Conservation (phyloP, 2,329 filamentous ascomycete genomes). For the Malbranchea cinnamomea region DNA sequence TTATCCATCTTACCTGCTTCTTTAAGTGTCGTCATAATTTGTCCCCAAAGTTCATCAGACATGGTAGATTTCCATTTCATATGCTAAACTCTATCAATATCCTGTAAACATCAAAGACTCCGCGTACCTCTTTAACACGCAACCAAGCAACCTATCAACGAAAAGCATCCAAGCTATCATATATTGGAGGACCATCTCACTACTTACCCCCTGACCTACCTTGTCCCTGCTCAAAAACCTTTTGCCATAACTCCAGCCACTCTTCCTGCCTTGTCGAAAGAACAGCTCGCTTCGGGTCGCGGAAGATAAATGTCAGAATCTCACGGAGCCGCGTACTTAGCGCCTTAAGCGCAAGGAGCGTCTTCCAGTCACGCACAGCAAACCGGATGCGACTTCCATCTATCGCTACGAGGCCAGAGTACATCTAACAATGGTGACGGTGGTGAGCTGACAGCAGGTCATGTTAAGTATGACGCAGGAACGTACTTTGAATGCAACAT, state of each 20-base stretch:
- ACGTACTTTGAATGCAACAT: constrained; percentile 68
- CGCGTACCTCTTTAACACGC: too few relatives aligned
- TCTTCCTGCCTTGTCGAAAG: constrained; percentile 49
- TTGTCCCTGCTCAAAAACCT: constrained; percentile 36
- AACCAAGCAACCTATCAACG: too few relatives aligned
- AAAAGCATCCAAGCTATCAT: too few relatives aligned
- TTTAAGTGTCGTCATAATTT: too few relatives aligned
- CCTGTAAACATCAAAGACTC: too few relatives aligned
- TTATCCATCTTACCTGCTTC: too few relatives aligned
- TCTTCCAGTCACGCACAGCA: constrained; percentile 74
- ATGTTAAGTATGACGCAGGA: background rate
- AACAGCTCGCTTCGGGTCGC: constrained; percentile 24
- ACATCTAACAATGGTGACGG: constrained; percentile 5
- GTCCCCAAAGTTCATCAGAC: too few relatives aligned
- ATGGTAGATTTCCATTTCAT: too few relatives aligned
- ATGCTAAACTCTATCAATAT: too few relatives aligned
- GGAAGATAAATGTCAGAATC: constrained; percentile 54
- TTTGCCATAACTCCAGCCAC: constrained; percentile 63
- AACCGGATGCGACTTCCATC: constrained; percentile 82
- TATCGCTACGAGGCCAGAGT: constrained; percentile 62
- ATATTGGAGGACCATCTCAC: too few relatives aligned
- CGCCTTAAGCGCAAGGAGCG: constrained; percentile 74
- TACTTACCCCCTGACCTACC: too few relatives aligned
- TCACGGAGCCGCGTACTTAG: constrained; percentile 60
- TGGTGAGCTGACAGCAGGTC: background rate